Conservation (phyloP, 2,329 filamentous ascomycete genomes). For the Lachnellula subtilissima region DNA sequence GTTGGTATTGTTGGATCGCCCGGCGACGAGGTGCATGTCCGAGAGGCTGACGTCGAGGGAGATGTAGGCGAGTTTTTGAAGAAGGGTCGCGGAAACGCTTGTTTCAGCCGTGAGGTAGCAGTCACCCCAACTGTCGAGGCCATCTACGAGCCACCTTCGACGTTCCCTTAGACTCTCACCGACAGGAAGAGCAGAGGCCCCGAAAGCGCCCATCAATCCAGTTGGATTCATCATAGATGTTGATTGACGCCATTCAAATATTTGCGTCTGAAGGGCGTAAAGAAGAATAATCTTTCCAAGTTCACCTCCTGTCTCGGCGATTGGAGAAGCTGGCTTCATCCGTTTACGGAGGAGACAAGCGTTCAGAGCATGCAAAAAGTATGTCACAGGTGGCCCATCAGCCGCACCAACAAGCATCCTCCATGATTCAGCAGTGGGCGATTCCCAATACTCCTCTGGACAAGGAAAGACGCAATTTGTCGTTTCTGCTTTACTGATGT, state of each 20-base stretch:
- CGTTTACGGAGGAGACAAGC: conserved; percentile 26
- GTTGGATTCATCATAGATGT: conserved; percentile 29
- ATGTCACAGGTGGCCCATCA: conserved; percentile 19
- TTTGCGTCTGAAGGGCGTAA: conserved; percentile 28
- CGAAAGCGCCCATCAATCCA: conserved; percentile 23
- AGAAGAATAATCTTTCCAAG: conserved; percentile 26
- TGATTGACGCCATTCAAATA: conserved; percentile 29
- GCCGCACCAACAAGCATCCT: conserved; percentile 20
- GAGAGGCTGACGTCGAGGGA: conserved; percentile 24
- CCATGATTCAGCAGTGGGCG: conserved; percentile 21
- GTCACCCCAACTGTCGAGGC: conserved; percentile 24
- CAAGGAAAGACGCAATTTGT: conserved; percentile 29
- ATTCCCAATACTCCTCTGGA: conserved; percentile 24
- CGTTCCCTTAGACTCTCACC: conserved; percentile 23
- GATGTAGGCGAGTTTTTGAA: conserved; percentile 25
- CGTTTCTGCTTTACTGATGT: conserved; percentile 27
- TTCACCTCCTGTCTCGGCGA: conserved; percentile 15
- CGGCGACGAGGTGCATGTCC: conserved; percentile 29
- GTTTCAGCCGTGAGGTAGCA: conserved; percentile 17
- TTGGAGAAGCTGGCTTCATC: conserved; percentile 25
- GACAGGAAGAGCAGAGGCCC: conserved; percentile 23
- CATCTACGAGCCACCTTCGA: conserved; percentile 24
- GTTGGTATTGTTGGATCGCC: conserved; percentile 20
- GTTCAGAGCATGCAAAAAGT: conserved; percentile 27
- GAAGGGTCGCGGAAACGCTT: conserved; percentile 15